These are phyloP conservation scores for Nannizziopsis barbatae DNA, from an alignment of 2,329 filamentous ascomycete genomes.

Conservation along the genomic window DNA sequence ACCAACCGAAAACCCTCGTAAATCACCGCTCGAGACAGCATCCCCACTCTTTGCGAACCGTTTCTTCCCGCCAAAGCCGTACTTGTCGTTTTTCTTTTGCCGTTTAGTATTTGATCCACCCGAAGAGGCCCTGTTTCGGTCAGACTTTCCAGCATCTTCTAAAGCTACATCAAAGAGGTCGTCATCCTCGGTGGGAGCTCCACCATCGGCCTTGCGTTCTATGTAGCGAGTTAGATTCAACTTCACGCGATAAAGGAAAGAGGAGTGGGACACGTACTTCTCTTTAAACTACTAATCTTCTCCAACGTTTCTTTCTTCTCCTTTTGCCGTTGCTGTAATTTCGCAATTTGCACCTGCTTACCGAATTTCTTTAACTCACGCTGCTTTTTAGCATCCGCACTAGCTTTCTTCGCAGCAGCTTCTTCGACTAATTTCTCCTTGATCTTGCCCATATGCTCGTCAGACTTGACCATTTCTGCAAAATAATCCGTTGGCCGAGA, in stretches of 20 bases:
- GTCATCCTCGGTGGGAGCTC: conserved; percentile 57
- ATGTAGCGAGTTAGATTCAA: conserved; percentile 11
- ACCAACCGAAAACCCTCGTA: conserved; percentile 67
- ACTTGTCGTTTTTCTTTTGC: conserved; percentile 89
- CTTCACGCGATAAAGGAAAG: conserved; percentile 18
- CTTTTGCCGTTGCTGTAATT: conserved; percentile 87
- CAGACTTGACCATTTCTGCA: conserved; percentile 97
- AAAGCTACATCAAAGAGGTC: conserved; percentile 87
- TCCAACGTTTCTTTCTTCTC: conserved; percentile 86
- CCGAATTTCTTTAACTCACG: conserved; percentile 98
- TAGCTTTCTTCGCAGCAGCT: conserved; percentile 82
- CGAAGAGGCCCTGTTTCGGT: conserved; percentile 25
- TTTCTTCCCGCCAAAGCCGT: conserved; percentile 94
- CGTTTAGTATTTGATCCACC: conserved; percentile 53
- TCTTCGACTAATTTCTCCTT: conserved; percentile 88
- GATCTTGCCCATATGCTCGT: conserved; percentile 96
- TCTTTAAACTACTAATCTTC: conserved; percentile 89
- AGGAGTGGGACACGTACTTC: conserved; percentile 55
- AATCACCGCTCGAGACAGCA: conserved; percentile 67
- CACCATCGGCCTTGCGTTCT: conserved; percentile 70
- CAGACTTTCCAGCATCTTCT: conserved; percentile 54
- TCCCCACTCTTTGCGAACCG: conserved; percentile 81
- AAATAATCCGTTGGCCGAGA: conserved; percentile 90
- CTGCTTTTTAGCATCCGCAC: conserved; percentile 80
- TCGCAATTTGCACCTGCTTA: conserved; percentile 94